Evolutionary conservation across 306 rosid species (phyloP), one percentile per base, ranked within the genome.

Genomic region (Cicer yamashitae): DNA sequence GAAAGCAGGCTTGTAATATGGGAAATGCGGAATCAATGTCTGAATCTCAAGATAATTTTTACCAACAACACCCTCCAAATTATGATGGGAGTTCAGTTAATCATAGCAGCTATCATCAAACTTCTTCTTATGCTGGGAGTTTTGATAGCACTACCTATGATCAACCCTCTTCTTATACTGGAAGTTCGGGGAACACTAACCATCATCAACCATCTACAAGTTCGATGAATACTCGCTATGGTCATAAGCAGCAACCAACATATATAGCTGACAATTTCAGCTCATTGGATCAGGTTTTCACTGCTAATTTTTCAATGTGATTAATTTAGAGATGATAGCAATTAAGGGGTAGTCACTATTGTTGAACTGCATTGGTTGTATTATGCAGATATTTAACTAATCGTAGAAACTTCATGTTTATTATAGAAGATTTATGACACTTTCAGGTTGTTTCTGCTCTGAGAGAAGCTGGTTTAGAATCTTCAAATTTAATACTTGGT

Each of bases 401-500:
- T 15, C 1, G 8, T 51, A 51, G 39, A 20, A 53, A 50, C 51
- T 48, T 20, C 47, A 7, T 62, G 72, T 65, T 37, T 7, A 68
- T 34, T 25, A 72, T 30, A 60, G 48, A 71, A 48, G 44, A 22
- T 41, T 46, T 76, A 56, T 78, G 86, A n/a, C 61, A 59, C 73
- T 62, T 50, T 66, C 89, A 94, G 99, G 99, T 94, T 84, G 86
- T 91, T 83, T 81, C 93, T 73, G 84, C 97, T 61, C 79, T 94
- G 75, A 92, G 99, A 70, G 93, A 94, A 75, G 96, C 96, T 74
- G 99, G 99, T 60, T 87, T 94, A 47, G 99, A 94, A 79, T 94
- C 99, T 59, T 94, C 99, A 52, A 94, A 94, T 79, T 84, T 91
- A 83, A 89, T 94, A 75, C 86, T 94, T 74, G 97, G 97, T 44